Base-by-base conservation (phyloP, 805 yeast genomes). In the Monosporozyma aquatica region DNA sequence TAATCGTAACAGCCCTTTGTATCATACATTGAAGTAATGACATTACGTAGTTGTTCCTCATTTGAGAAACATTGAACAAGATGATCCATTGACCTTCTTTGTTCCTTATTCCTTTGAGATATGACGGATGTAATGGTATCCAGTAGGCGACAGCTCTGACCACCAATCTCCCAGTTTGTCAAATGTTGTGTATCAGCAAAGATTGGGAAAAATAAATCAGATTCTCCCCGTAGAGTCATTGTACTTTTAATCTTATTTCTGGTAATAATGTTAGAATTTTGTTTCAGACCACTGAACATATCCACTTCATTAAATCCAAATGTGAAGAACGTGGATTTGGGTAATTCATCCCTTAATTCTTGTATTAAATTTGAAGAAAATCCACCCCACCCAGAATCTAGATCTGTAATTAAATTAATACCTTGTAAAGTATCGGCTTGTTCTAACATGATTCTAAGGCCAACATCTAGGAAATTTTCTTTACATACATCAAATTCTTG, bases 301-400 rank as follows among this genome's bases (percentile, higher is more conserved):
- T 58, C 60, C 10, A 55, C 53, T 37, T 59, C 54, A 42, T 58
- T 62, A 18, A 69, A 50, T 0, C 71, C 75, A 77, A 80, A 78
- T 2, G 72, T 65, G 32, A 71, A 66, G 0, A 71, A 47, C 2
- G 68, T 52, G 2, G 60, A 55, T 52, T 76, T 78, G 1, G 80
- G 71, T 13, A 80, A 66, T 52, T 85, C 94, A 56, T 89, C 96
- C 43, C 75, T 68, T 15, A 87, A 40, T 6, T 69, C 72, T n/a
- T 63, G 52, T 20, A 87, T 44, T 47, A 78, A 49, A 37, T 69
- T 68, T 32, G 64, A 58, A 4, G 84, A 61, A 51, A 83, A 77
- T 0, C 95, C 95, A 38, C 87, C 82, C 97, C 97, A 90, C 0
- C 82, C 83, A 18, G 76, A 70, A 55, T 85, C 95, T 3, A 80